Base-by-base conservation (phyloP, 2,329 filamentous ascomycete species). In the Talaromyces sp. region DNA sequence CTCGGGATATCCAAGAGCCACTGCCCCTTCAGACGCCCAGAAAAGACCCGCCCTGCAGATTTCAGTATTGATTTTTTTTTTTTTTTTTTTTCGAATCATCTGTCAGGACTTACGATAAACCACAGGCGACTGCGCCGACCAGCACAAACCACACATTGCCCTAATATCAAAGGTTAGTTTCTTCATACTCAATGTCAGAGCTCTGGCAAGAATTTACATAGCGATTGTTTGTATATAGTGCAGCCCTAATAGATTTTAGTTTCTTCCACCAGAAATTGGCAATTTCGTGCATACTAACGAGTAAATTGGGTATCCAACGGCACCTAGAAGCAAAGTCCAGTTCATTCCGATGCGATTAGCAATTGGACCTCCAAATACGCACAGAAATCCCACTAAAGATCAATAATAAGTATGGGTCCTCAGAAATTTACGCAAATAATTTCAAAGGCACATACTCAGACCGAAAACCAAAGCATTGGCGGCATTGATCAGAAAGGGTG, bases 81-180 rank as follows among this genome's bases (percentile, higher is more conserved):
- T 1, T 14, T n/a, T 8, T 4, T 6, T 13, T n/a, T 33, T 2
- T n/a, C 13, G n/a, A 6, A 39, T 17, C 10, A 40, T 3, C 11
- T 17, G 9, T 2, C 2, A 7, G 4, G 39, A 61, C 63, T 57
- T 49, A 66, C 64, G 74, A 77, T 20, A 80, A 61, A 27, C 79
- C 79, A 61, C 78, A 81, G 3, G 73, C 67, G 1, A 74, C 78
- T 3, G 78, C 75, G 16, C 79, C 79, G 4, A 82, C 63, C 0
- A 80, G 69, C 1, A 82, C 77, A 27, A 81, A 74, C 80, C 79
- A 82, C 13, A 72, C 76, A 44, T 79, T 81, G 5, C 80, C 80
- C 63, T 73, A 24, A 0, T 13, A 8, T 22, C 11, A 17, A 17
- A 24, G 4, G 39, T 35, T 4, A 41, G 46, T 14, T 14, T 4